Evolutionary conservation across 2,329 filamentous ascomycete species (phyloP).

Genomic region (Colletotrichum sp.): DNA sequence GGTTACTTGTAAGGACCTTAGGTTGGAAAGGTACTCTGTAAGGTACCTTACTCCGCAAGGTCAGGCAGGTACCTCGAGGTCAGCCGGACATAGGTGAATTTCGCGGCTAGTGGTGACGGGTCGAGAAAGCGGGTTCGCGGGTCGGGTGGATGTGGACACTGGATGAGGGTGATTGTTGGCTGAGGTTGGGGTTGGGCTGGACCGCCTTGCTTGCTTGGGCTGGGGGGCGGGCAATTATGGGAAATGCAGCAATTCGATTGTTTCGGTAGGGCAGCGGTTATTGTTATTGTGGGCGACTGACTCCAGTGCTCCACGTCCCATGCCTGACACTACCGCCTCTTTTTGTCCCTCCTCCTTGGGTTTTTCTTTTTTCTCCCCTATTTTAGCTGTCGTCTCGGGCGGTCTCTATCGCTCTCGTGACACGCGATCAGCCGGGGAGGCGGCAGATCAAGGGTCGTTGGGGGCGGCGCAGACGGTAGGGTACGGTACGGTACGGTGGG

Average conservation of each 20-base stretch:
- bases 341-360: not conserved
- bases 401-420: conserved; percentile 7
- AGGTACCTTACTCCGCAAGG: not conserved
- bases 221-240: not conserved
- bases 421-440: conserved; percentile 12
- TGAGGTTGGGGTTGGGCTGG: conserved; percentile 8
- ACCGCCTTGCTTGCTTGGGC: not conserved
- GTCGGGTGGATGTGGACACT: not conserved
- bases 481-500: no score
- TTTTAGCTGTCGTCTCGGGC: not conserved
- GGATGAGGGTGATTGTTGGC: not conserved
- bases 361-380: not conserved
- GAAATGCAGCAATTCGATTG: not conserved
- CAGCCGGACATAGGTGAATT: conserved; percentile 20
- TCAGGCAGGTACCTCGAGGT: not conserved
- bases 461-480: not conserved
- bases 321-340: not conserved
- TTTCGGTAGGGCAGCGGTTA: not conserved
- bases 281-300: not conserved
- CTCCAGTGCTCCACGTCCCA: not conserved
- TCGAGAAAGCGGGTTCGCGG: not conserved
- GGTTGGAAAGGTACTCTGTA: no score
- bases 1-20: not conserved
- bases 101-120: not conserved
- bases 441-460: not conserved